These are phyloP conservation scores for Orbilia ellipsospora DNA, from an alignment of 2,329 filamentous ascomycete species.

Conservation along the genomic window DNA sequence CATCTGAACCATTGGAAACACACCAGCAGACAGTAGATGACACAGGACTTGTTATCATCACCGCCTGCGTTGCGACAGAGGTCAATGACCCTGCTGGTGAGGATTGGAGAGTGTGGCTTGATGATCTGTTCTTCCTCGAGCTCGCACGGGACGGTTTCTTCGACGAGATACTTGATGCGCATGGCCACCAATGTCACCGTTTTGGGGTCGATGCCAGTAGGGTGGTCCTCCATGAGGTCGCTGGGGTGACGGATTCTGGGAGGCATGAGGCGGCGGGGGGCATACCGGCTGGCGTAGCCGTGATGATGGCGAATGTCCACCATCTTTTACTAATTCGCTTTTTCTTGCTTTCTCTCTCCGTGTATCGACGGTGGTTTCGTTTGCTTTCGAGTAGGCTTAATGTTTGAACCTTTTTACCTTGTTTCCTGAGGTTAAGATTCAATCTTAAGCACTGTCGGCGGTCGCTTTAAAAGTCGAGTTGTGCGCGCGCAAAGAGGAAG, in stretches of 20 bases:
- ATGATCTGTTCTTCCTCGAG: slow-evolving; percentile 80
- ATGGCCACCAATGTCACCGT: slow-evolving; percentile 91
- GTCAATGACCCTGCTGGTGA: slow-evolving; percentile 80
- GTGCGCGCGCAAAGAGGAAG: slow-evolving; percentile 4
- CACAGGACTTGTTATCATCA: slow-evolving; percentile 77
- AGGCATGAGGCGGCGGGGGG: slow-evolving; percentile 36
- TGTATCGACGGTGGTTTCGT: too few species aligned
- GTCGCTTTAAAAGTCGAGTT: background rate
- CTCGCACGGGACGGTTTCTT: slow-evolving; percentile 89
- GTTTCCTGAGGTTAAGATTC: background rate
- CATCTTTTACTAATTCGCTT: slow-evolving; percentile 19
- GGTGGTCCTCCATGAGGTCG: slow-evolving; percentile 28
- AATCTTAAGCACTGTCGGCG: background rate
- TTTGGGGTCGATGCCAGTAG: slow-evolving; percentile 64
- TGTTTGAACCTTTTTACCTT: slow-evolving; percentile 11
- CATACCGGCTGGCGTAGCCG: slow-evolving; percentile 19
- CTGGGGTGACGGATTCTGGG: slow-evolving; percentile 11
- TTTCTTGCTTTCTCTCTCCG: too few species aligned
- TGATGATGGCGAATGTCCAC: slow-evolving; percentile 44
- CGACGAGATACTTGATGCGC: slow-evolving; percentile 78
- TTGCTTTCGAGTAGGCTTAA: slow-evolving; percentile 4
- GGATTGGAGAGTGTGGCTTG: slow-evolving; percentile 82
- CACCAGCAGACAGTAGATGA: slow-evolving; percentile 84
- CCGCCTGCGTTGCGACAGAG: slow-evolving; percentile 86
- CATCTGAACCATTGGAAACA: slow-evolving; percentile 70